Percentiles rank a stretch among this genome's conserved stretches.
Evolutionary conservation across 768 basidiomycete genomes (phyloP).

Genomic region (Leccinum arenicola): DNA sequence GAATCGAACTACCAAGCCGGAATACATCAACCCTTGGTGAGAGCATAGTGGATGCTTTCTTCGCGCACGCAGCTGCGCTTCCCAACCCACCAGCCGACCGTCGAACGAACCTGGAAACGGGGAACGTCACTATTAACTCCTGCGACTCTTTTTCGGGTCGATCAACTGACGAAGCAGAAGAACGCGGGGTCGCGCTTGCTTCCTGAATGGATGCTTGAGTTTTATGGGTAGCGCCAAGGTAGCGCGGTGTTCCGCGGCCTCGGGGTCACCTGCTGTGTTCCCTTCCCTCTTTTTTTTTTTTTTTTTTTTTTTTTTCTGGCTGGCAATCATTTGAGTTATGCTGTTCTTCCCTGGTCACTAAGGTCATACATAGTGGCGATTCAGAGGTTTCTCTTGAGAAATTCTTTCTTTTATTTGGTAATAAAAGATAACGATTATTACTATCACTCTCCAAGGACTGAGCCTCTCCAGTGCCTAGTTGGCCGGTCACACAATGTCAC

Average conservation of each 20-base stretch:
- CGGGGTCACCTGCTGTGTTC: constrained; percentile 49
- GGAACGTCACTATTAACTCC: constrained; percentile 49
- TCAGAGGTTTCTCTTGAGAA: not conserved
- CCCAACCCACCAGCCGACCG: constrained; percentile 52
- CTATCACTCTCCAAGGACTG: no score
- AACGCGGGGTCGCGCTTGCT: constrained; percentile 43
- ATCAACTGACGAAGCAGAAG: constrained; percentile 32
- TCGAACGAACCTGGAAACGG: constrained; percentile 45
- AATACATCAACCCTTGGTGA: constrained; percentile 9
- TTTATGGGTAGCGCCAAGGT: constrained; percentile 58
- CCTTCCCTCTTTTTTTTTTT: not conserved
- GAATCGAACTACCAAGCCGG: constrained; percentile 41
- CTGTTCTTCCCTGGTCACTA: not conserved
- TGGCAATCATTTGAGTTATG: not conserved
- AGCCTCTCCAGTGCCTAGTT: no score
- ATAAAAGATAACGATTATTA: not conserved
- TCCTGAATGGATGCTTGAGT: constrained; percentile 34
- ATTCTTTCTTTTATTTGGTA: not conserved
- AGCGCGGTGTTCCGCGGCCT: constrained; percentile 55
- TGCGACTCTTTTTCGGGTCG: constrained; percentile 33
- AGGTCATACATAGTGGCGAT: not conserved
- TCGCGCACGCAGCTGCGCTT: constrained; percentile 65
- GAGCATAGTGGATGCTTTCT: constrained; percentile 58
- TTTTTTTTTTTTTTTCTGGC: not conserved
- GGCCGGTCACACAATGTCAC: no score